A percentile compares a stretch with the other conserved stretches of the same genome.
Conservation (phyloP, 805 yeast genomes). For the Zygotorulaspora danielsina region DNA sequence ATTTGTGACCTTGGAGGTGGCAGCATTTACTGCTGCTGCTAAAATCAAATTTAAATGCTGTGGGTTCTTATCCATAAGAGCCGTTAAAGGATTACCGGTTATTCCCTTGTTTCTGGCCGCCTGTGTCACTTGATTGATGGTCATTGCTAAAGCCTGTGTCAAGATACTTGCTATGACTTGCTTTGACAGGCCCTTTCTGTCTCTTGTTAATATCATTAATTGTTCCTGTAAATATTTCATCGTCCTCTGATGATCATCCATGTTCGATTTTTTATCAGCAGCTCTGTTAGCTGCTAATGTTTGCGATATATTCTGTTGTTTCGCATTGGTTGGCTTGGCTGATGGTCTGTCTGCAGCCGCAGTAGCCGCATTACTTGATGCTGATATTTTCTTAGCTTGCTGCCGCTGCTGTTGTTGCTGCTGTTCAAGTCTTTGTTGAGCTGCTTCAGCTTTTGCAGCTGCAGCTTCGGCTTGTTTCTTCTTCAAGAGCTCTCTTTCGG, state of each 20-base stretch:
- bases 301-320: constrained; percentile 37
- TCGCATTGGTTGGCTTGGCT: constrained; percentile 17
- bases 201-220: constrained; percentile 72
- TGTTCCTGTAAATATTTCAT: constrained; percentile 83
- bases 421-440: constrained; percentile 50
- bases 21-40: constrained; percentile 76
- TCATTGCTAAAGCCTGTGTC: constrained; percentile 89
- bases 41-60: constrained; percentile 73
- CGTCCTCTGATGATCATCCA: constrained; percentile 48
- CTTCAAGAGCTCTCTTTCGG: constrained; percentile 74
- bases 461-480: constrained; percentile 63
- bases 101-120: constrained; percentile 84
- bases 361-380: constrained; percentile 10
- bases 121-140: constrained; percentile 83
- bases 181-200: constrained; percentile 69
- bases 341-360: constrained; percentile 9
- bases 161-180: constrained; percentile 78
- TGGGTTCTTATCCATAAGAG: constrained; percentile 75
- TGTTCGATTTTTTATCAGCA: constrained; percentile 26
- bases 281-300: constrained; percentile 34
- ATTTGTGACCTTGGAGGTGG: constrained; percentile 58
- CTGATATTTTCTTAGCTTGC: constrained; percentile 28
- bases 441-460: constrained; percentile 54
- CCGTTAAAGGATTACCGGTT: constrained; percentile 70
- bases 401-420: constrained; percentile 40